Evolutionary conservation across 2,329 filamentous ascomycete genomes (phyloP), one percentile per base, ranked within the genome.

Genomic region (Acrodontium crateriforme): DNA sequence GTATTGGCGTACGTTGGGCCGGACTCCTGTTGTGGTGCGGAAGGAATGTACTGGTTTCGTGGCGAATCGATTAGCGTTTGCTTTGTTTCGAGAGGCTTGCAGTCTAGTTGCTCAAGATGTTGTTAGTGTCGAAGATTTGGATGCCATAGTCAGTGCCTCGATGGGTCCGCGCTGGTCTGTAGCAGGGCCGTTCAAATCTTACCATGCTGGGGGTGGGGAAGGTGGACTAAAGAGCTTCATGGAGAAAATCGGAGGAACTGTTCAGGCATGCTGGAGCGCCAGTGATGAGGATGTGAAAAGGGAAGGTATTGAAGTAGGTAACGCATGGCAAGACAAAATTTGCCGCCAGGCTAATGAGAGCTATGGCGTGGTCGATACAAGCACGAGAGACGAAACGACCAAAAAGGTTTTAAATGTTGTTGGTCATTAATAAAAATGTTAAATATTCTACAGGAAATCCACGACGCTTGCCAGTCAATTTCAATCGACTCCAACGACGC

Each of bases 41-140:
- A 63, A 65, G 22, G 65, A 71, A 42, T 54, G 58, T 9, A 56
- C 59, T 0, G 69, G 69, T 1, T 73, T 73, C 35, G 67, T 72
- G 6, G 66, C 64, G 3, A 74, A 73, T 31, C 49, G 69, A 8
- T 52, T 74, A 2, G 65, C 67, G 0, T 72, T 70, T 46, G 67
- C 67, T 2, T 38, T 74, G 14, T 49, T 71, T 18, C 51, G 66
- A 5, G 69, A 73, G 40, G 64, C 67, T 3, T 61, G 67, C 15
- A 58, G 64, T 40, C 54, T 73, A 1, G 67, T 73, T 2, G 48
- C 60, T 5, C 52, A 61, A 30, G 67, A 65, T 7, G 65, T 73
- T 1, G 61, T 69, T 3, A 49, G 52, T 2, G 66, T 64, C 0
- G 47, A 55, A 9, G 68, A 73, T 28, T 40, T 71, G 6, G 69